phyloP scores from a whole-genome alignment of 2,329 filamentous ascomycete species.

The Colletotrichum sp. region DNA sequence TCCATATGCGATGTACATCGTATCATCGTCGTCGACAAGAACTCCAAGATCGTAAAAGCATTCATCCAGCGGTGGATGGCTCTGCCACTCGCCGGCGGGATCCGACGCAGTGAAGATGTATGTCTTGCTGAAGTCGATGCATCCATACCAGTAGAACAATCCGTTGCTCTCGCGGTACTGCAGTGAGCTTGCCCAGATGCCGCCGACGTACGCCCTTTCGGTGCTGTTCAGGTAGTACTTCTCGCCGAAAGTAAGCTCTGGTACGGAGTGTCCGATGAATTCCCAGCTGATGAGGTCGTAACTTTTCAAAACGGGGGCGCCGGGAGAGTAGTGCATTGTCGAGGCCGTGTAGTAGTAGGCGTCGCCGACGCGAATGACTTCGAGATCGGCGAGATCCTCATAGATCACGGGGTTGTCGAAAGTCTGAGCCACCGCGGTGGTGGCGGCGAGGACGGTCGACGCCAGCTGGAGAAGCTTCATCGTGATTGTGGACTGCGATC shows the following conservation, averaged over 20 bases:
- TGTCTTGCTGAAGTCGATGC: constrained; percentile 19
- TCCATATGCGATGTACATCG: constrained; percentile 48
- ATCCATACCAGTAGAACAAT: constrained; percentile 23
- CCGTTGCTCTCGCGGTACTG: constrained; percentile 23
- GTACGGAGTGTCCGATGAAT: constrained; percentile 38
- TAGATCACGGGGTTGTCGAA: constrained; percentile 55
- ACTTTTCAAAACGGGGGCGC: constrained; percentile 53
- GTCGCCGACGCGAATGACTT: constrained; percentile 43
- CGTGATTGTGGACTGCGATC: not conserved
- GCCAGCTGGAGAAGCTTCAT: not conserved
- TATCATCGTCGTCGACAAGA: constrained; percentile 44
- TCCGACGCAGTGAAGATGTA: constrained; percentile 21
- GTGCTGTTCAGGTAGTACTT: constrained; percentile 49
- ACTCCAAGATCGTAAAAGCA: constrained; percentile 16
- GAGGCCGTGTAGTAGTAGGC: constrained; percentile 55
- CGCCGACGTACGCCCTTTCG: constrained; percentile 51
- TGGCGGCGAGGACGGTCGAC: not conserved
- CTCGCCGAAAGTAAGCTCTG: constrained; percentile 42
- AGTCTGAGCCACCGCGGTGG: not conserved
- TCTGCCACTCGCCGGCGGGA: constrained; percentile 11
- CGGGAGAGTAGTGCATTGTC: constrained; percentile 54
- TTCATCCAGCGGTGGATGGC: constrained; percentile 18
- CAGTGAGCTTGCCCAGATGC: constrained; percentile 59
- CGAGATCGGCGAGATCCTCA: constrained; percentile 55
- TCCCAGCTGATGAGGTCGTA: constrained; percentile 54